phyloP scores from a whole-genome alignment of 2,329 filamentous ascomycete genomes.

The Helotiales sp. region DNA sequence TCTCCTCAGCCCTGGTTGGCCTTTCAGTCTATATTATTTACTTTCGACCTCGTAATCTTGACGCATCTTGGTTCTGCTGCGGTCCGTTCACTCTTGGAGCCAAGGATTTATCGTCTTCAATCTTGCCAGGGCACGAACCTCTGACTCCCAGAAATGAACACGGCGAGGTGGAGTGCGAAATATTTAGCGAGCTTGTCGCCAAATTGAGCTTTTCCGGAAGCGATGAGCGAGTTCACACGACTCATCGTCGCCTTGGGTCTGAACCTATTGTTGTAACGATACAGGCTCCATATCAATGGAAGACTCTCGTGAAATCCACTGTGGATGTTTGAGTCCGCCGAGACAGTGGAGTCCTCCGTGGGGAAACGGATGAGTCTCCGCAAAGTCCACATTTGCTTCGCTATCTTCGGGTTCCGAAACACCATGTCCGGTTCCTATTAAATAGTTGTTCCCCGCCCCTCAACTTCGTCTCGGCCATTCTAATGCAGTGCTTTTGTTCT shows the following conservation, averaged over 20 bases:
- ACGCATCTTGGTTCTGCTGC: neutral
- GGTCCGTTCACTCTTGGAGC: neutral
- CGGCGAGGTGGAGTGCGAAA: neutral
- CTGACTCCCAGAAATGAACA: neutral
- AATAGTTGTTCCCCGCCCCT: too few relatives aligned
- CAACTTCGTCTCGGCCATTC: too few relatives aligned
- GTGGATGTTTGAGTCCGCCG: neutral
- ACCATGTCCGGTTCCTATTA: too few relatives aligned
- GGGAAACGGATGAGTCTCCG: too few relatives aligned
- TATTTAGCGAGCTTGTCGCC: neutral
- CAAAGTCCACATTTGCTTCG: too few relatives aligned
- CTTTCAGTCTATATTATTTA: neutral
- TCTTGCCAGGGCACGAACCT: neutral
- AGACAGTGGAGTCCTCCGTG: neutral
- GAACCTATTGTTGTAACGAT: neutral
- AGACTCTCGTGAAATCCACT: neutral
- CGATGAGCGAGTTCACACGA: neutral
- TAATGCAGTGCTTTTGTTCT: too few relatives aligned
- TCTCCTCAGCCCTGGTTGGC: neutral
- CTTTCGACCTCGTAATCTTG: neutral
- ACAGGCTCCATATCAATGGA: neutral
- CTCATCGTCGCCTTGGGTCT: neutral
- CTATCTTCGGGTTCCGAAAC: too few relatives aligned
- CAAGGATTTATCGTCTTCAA: neutral
- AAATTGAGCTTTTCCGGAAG: neutral